Conservation (phyloP, 75 land plant genomes). For the Picea glauca region DNA sequence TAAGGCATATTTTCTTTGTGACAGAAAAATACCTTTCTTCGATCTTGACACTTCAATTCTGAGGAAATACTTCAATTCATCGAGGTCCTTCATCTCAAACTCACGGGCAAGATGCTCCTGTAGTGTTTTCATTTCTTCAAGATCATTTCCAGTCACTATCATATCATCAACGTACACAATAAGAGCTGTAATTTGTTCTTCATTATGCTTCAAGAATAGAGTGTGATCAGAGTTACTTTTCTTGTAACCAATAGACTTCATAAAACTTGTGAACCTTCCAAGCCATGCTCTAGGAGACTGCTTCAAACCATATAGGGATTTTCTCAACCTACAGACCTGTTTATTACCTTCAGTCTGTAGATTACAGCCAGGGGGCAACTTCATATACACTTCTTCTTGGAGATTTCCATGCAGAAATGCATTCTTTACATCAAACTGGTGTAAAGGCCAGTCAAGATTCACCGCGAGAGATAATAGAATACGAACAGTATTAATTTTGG, state of each 20-base stretch:
- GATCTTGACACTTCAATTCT: background rate
- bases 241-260: background rate
- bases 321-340: too few relatives aligned
- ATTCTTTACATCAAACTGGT: conserved; percentile 11
- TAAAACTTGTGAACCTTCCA: background rate
- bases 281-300: background rate
- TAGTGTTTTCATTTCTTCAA: background rate
- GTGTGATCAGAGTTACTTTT: background rate
- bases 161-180: background rate
- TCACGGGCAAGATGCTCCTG: background rate
- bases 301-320: background rate
- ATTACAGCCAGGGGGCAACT: background rate
- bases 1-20: background rate
- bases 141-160: background rate
- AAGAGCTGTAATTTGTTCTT: background rate
- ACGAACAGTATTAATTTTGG: conserved; percentile 19
- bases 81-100: background rate
- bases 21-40: background rate
- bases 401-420: conserved; percentile 6
- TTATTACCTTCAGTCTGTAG: too few relatives aligned
- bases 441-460: conserved; percentile 9
- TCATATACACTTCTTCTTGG: conserved; percentile 8
- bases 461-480: conserved; percentile 16
- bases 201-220: background rate
- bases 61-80: too few relatives aligned